Evolutionary conservation across 2,329 filamentous ascomycete species (phyloP).

Genomic region (Aureobasidium sp.): DNA sequence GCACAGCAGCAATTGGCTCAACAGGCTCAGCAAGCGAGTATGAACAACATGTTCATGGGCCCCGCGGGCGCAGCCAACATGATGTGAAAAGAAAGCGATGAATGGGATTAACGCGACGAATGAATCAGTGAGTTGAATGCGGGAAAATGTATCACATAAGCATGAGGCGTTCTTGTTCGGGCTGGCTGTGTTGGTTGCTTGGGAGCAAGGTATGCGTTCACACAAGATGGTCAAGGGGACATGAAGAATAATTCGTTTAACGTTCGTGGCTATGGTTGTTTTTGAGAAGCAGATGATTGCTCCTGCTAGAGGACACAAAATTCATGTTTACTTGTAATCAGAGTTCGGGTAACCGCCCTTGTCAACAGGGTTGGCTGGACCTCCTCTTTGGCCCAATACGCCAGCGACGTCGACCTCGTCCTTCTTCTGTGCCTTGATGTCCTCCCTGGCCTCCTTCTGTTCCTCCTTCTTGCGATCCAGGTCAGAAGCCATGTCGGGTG

Average conservation of each 20-base stretch:
- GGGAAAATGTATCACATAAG: background rate
- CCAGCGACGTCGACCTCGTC: slow-evolving; percentile 32
- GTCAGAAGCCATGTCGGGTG: slow-evolving; percentile 35
- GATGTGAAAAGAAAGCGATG: slow-evolving; percentile 5
- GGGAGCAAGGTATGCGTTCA: background rate
- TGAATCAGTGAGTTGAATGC: background rate
- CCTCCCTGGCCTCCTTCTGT: slow-evolving; percentile 34
- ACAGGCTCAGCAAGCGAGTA: slow-evolving; percentile 1
- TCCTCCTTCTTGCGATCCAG: slow-evolving; percentile 43
- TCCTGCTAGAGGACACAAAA: background rate
- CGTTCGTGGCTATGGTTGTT: background rate
- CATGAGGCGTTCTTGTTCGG: background rate
- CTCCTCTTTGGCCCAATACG: slow-evolving; percentile 36
- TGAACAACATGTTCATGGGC: slow-evolving; percentile 12
- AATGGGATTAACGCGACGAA: background rate
- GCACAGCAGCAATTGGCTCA: slow-evolving; percentile 8
- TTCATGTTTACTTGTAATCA: background rate
- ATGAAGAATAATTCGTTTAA: background rate
- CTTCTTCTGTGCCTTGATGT: slow-evolving; percentile 30
- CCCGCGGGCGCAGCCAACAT: slow-evolving; percentile 4
- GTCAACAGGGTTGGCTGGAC: slow-evolving; percentile 32
- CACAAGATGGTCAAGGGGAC: background rate
- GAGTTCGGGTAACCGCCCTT: slow-evolving; percentile 24
- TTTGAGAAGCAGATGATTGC: background rate
- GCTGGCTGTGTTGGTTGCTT: background rate